phyloP scores from a whole-genome alignment of 371 early-diverging fungal genomes.

The Chytridiales sp. region DNA sequence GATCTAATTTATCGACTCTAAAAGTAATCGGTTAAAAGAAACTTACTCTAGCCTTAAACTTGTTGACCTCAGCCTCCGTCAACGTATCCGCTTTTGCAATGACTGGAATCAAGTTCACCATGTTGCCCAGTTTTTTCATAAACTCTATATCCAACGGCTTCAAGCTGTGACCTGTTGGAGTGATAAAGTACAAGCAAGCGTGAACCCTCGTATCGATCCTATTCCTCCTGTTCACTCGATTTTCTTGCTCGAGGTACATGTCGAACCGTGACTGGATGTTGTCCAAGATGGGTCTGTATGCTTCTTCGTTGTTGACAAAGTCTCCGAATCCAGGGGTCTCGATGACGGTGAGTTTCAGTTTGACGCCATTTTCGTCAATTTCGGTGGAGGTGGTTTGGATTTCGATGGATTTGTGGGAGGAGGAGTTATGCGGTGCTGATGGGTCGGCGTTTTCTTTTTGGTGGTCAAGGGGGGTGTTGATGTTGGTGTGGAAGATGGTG shows the following conservation, averaged over 20 bases:
- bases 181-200: conserved; percentile 55
- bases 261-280: conserved; percentile 39
- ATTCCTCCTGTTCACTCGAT: conserved; percentile 55
- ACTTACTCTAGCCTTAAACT: conserved; percentile 50
- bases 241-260: conserved; percentile 63
- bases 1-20: background rate
- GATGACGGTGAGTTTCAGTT: conserved; percentile 50
- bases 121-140: conserved; percentile 43
- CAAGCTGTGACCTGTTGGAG: conserved; percentile 58
- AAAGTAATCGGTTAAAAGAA: background rate
- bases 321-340: conserved; percentile 61
- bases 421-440: conserved; percentile 68
- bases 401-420: conserved; percentile 13
- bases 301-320: conserved; percentile 50
- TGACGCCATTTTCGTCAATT: conserved; percentile 48
- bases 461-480: conserved; percentile 77
- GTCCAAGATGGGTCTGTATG: conserved; percentile 36
- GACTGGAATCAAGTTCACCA: conserved; percentile 61
- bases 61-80: conserved; percentile 49
- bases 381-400: conserved; percentile 28
- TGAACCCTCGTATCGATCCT: conserved; percentile 57
- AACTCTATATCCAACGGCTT: conserved; percentile 62
- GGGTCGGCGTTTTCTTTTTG: conserved; percentile 91
- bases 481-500: conserved; percentile 91
- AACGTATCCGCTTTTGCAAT: conserved; percentile 67